Evolutionary conservation across 2,329 filamentous ascomycete species (phyloP), one percentile per base, ranked within the genome.

Genomic region (Penicillium concentricum): DNA sequence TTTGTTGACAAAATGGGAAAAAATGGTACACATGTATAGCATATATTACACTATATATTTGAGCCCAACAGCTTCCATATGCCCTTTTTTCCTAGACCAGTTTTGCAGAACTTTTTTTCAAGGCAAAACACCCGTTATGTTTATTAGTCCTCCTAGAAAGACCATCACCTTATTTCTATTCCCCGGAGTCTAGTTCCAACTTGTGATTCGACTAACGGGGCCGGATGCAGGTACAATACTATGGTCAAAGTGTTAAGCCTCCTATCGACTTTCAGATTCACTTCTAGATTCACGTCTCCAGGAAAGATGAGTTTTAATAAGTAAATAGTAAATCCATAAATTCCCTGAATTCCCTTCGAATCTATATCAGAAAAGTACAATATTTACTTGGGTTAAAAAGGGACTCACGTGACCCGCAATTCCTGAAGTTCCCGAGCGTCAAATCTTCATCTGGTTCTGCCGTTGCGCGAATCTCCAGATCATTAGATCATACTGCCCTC

Each of bases 351-450:
- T 22, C 13, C n/a, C 4, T n/a, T 9, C 15, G 15, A 28, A n/a
- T 13, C 4, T 18, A 30, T 28, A 42, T 20, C 16, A 35, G 34
- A 24, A 49, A 22, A 15, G 35, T 12, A 8, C 1, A 26, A 55
- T 56, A 52, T 57, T 59, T 53, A 54, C 43, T 24, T 30, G 24
- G 26, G 15, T 3, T 22, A 16, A 44, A 22, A 12, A 30, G n/a
- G 3, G 13, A 6, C 22, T 66, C 66, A 69, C 67, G 66, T 68
- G 67, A 69, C 45, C 39, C 30, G 5, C 35, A 57, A 73, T 72
- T 69, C 74, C 74, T 76, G 69, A 74, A 75, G 63, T 73, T 76
- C 69, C 73, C 74, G 74, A 76, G 61, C 62, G 59, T 68, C 67
- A 69, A 72, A 72, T 69, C 70, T 71, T 63, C 71, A 70, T 74